Base-by-base conservation (phyloP, 768 basidiomycete genomes). In the Pulveroboletus sp. region DNA sequence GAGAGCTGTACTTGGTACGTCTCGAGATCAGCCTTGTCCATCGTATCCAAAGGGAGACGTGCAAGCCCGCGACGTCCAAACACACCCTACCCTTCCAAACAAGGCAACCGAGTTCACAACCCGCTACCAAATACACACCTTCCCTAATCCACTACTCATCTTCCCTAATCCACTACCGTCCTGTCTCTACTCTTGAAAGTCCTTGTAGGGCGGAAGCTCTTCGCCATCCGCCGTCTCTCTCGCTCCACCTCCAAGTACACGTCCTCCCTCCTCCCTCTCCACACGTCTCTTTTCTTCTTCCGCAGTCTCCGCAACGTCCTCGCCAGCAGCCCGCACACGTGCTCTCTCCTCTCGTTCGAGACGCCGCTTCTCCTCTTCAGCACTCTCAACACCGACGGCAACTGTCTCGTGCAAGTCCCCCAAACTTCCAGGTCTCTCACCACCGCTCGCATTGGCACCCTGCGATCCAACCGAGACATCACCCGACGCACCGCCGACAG, bases 1-100 rank as follows among this genome's bases (percentile, higher is more conserved):
- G 85, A 82, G 51, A 92, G 83, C 65, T 91, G 89, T 10, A 87
- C 86, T 72, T 93, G 87, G 64, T 92, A 93, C 2, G 88, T 89
- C 69, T 93, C 91, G 51, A 93, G 80, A 68, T 93, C 91, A 51
- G 79, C 74, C 60, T 80, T 82, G 65, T 89, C 66, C 66, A 68
- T 68, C 6, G 51, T 43, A n/a, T 10, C 31, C 45, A 43, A 9
- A 17, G 3, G 10, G 28, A 17, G 18, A 11, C 21, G 24, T n/a
- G 18, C 43, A 36, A 27, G 35, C 11, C 11, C 30, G 21, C 21
- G 26, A 31, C 21, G 18, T 27, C 43, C 26, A 27, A 14, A 43
- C 37, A 39, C 41, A n/a, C 15, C 3, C 26, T 45, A 46, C 37
- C 43, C 43, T 64, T 62, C 56, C 61, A 18, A 35, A 62, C 55